Percentiles rank a stretch among this genome's conserved stretches.
Conservation (phyloP, 176 grass and related monocot genomes). For the Carex cristatella region DNA sequence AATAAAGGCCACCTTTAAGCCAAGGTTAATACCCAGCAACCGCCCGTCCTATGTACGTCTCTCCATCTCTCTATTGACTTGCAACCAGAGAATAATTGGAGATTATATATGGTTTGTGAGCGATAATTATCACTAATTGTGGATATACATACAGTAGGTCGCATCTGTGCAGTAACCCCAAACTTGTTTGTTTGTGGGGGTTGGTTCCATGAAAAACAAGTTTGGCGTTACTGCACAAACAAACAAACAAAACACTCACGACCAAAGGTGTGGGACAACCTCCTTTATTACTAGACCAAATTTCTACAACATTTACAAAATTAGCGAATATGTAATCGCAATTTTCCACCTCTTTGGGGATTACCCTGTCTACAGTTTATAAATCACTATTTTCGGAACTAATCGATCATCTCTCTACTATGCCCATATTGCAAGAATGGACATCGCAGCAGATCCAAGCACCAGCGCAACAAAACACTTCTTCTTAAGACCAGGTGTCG, state of each 20-base stretch:
- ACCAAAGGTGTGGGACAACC: not conserved
- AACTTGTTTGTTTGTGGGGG: too few relatives aligned
- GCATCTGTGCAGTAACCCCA: too few relatives aligned
- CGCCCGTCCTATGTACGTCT: not conserved
- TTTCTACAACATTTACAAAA: slow-evolving; percentile 13
- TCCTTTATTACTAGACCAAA: not conserved
- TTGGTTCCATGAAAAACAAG: not conserved
- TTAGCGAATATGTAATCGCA: not conserved
- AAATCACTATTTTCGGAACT: not conserved
- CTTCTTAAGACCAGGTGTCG: slow-evolving; percentile 61
- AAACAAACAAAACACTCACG: not conserved
- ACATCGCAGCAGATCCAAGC: slow-evolving; percentile 94
- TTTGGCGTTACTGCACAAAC: not conserved
- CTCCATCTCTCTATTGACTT: not conserved
- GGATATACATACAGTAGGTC: not conserved
- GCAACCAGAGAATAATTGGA: not conserved
- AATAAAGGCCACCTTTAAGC: not conserved
- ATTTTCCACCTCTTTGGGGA: too few relatives aligned
- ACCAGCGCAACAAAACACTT: slow-evolving; percentile 62
- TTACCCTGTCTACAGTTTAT: not conserved
- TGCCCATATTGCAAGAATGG: slow-evolving; percentile 92
- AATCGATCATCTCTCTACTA: slow-evolving; percentile 13
- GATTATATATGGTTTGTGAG: not conserved
- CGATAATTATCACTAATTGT: not conserved
- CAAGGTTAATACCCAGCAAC: not conserved